Base-by-base conservation (phyloP, 129 eudicot genomes). In the Tagetes erecta region DNA sequence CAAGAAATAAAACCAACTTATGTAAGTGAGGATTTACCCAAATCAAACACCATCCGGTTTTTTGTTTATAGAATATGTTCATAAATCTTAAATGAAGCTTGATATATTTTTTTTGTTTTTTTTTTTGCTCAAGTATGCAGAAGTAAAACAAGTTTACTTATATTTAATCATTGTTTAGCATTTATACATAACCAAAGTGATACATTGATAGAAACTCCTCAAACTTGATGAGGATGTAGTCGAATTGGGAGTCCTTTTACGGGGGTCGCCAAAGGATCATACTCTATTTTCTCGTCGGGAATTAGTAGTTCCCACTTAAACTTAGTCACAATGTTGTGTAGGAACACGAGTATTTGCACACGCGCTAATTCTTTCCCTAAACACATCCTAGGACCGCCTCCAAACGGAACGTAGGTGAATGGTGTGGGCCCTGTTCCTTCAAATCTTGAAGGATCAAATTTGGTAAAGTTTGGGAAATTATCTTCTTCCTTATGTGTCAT, bases 331-430 rank as follows among this genome's bases (percentile, higher is more conserved):
- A 86, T 39, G 66, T 81, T 81, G 78, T 86, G 88, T 12, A 86
- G 80, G 74, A 81, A 83, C 6, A 79, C 76, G 5, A 86, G 91
- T 50, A 84, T 73, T 68, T 83, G 81, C 41, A 81, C 69, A 8
- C 91, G 74, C 12, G 88, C 86, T 78, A 83, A 70, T 76, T 86
- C 91, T 81, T 78, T 86, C 63, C 91, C 91, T 53, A 83, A 41
- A 77, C 91, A 86, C 84, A 84, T 86, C 4, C 91, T 71, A 7
- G 91, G 84, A 14, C 91, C 91, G 13, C 91, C 91, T 34, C 91
- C 91, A 62, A 80, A 86, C 5, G 91, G 80, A 8, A 86, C 80
- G 27, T 35, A 83, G 0, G 91, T 31, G 74, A 20, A 81, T 0
- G 88, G 91, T 11, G 72, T 44, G 1, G 84, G 88, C 37, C 88